Evolutionary conservation across 805 yeast species (phyloP), one percentile per base, ranked within the genome.

Genomic region (Zygosaccharomyces bisporus): DNA sequence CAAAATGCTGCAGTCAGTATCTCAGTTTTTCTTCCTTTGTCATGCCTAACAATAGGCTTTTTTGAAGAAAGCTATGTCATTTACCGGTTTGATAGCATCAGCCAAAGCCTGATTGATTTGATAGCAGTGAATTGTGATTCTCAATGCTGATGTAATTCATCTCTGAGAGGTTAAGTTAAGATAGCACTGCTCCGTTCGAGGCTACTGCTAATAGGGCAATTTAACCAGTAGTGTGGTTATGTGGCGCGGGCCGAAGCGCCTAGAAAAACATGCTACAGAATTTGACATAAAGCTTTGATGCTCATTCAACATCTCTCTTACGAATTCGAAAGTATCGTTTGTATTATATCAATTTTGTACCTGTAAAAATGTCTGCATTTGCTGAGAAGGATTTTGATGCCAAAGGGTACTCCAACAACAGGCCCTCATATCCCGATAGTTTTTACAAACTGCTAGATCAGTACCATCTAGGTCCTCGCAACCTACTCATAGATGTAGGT

Each of bases 391-490:
- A 67, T 16, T 85, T 80, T 59, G 65, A 77, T 41, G 71, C 86
- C 1, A 56, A 66, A 4, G 66, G 66, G 18, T 87, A 87, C 63
- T 67, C 73, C 21, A 58, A 65, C 24, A 78, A 77, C 45, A 67
- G 96, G 41, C 95, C 95, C 1, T 63, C 74, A 0, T 87, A 87
- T 53, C 86, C 89, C 0, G 55, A 53, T 2, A 50, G 58, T 3
- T 72, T 83, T 40, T 81, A 72, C 55, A 55, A 69, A 1, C 57
- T 61, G 20, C 49, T 83, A 19, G 34, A 61, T 6, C 45, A 51
- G 1, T 80, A 73, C 55, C 80, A 77, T 56, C 58, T 57, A 12
- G 64, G 74, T 52, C 41, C 62, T 51, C 49, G 55, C 1, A 40
- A 58, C 1, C 47, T 68, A n/a, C 75, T 80, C 2, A 57, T 86